Evolutionary conservation across 2,329 filamentous ascomycete genomes (phyloP).

Genomic region (Fusarium secorum): DNA sequence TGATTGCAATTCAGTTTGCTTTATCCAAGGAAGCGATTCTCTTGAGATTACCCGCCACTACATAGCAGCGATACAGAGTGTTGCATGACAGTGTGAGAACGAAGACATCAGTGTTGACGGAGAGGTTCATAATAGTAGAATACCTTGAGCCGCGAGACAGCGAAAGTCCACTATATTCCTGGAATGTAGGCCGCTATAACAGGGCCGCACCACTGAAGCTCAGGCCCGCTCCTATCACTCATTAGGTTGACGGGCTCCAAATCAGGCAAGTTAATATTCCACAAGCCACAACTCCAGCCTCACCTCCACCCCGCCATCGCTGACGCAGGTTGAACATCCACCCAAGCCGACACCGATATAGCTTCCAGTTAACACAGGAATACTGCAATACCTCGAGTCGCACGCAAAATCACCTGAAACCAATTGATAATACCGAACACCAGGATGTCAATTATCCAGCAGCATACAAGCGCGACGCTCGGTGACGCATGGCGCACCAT

Average conservation of each 20-base stretch:
- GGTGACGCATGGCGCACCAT: constrained; percentile 82
- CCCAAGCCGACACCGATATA: constrained; percentile 28
- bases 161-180: neutral
- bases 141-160: neutral
- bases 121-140: neutral
- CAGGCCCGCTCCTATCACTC: neutral
- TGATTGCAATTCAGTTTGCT: neutral
- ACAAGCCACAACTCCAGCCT: constrained; percentile 39
- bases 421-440: neutral
- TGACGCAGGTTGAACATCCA: constrained; percentile 44
- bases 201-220: neutral
- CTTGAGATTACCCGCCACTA: neutral
- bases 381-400: constrained; percentile 1
- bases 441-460: constrained; percentile 72
- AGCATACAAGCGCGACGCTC: constrained; percentile 67
- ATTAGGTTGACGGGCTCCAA: neutral
- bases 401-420: neutral
- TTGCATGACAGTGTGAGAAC: neutral
- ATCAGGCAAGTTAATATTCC: neutral
- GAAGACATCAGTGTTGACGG: neutral
- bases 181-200: neutral
- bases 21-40: neutral
- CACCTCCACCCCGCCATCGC: constrained; percentile 44
- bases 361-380: constrained; percentile 11
- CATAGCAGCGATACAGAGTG: neutral